Percentiles rank a stretch among this genome's conserved stretches.
These are phyloP conservation scores for Leishmania mexicana DNA, from an alignment of 208 protist species.

Conservation along the genomic window DNA sequence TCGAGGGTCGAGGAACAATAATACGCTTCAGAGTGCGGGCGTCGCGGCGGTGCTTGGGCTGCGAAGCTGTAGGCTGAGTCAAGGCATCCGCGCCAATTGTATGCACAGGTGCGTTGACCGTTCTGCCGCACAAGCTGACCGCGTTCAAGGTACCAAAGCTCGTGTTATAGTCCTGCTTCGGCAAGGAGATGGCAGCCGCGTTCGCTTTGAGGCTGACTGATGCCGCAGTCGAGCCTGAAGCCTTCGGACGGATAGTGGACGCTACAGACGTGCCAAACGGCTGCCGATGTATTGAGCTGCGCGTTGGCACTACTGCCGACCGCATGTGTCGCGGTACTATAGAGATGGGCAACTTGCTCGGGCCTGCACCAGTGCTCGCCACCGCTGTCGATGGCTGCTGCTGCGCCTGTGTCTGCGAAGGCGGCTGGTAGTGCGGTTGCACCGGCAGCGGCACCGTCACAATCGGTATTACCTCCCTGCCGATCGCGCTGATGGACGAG, in stretches of 20 bases:
- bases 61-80: background rate
- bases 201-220: background rate
- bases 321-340: conserved; percentile 16
- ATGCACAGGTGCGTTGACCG: background rate
- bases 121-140: background rate
- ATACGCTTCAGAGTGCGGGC: conserved; percentile 29
- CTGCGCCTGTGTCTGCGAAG: background rate
- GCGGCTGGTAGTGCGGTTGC: background rate
- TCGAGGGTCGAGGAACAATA: conserved; percentile 14
- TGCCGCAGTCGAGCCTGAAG: background rate
- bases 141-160: background rate
- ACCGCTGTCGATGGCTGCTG: background rate
- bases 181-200: background rate
- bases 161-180: background rate
- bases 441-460: background rate
- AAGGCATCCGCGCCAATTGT: background rate
- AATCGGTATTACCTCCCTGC: background rate
- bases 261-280: background rate
- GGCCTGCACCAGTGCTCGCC: background rate
- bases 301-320: conserved; percentile 6
- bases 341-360: conserved; percentile 9
- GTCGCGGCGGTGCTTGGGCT: conserved; percentile 24
- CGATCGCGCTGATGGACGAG: background rate
- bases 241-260: background rate
- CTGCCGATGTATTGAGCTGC: conserved; percentile 6